A percentile compares a stretch with the other conserved stretches of the same genome.
phyloP scores from a whole-genome alignment of 257 asterid species.

The Leptodermis oblonga region DNA sequence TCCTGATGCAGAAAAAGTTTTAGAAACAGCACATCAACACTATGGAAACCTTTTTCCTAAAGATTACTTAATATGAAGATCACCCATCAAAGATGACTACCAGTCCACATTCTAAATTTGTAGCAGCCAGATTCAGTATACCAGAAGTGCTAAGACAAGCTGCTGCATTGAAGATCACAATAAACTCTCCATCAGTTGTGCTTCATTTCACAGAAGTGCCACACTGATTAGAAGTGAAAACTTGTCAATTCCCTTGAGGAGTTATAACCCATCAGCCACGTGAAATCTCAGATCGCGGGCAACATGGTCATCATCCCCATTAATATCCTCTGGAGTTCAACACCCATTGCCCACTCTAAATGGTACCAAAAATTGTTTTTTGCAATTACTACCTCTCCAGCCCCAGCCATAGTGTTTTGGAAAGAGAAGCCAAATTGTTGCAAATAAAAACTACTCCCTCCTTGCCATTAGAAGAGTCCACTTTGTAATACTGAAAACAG shows the following conservation, averaged over 20 bases:
- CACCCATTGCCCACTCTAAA: background rate
- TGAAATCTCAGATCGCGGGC: no score
- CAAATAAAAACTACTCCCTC: background rate
- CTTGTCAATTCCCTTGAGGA: background rate
- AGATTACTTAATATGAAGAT: background rate
- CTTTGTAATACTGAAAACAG: no score
- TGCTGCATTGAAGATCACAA: background rate
- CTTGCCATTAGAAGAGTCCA: no score
- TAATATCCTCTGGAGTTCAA: background rate
- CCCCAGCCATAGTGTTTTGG: background rate
- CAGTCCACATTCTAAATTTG: background rate
- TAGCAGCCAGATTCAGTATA: background rate
- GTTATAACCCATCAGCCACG: no score
- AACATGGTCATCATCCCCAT: background rate
- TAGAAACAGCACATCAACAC: background rate
- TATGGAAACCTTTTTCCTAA: no score
- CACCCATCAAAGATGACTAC: background rate
- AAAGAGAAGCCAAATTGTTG: background rate
- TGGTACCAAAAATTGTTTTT: background rate
- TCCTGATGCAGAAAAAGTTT: background rate
- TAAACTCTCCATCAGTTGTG: background rate
- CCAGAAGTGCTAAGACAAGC: background rate
- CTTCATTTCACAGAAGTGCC: background rate
- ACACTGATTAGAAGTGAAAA: no score
- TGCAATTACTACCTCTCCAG: background rate